Conservation (phyloP, 768 basidiomycete genomes). For the Dioszegia crocea region DNA sequence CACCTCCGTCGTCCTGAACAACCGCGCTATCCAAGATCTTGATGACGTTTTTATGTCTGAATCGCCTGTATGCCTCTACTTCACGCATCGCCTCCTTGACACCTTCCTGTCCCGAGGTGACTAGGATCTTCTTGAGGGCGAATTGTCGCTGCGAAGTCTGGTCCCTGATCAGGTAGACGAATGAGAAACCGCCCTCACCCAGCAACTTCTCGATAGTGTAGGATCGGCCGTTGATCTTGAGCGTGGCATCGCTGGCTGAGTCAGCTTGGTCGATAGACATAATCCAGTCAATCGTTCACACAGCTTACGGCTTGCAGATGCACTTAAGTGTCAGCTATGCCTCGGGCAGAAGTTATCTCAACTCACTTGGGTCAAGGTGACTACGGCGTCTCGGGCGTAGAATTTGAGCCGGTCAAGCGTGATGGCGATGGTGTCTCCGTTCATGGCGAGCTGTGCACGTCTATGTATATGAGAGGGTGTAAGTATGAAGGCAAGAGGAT, state of each 20-base stretch:
- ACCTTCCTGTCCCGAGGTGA: conserved; percentile 57
- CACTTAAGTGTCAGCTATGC: too few relatives aligned
- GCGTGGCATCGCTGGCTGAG: conserved; percentile 58
- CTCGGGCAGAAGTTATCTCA: neutral
- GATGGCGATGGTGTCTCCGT: conserved; percentile 43
- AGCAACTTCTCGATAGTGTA: conserved; percentile 89
- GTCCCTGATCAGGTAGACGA: conserved; percentile 51
- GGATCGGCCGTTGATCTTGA: conserved; percentile 93
- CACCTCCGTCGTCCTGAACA: conserved; percentile 86
- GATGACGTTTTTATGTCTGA: conserved; percentile 97
- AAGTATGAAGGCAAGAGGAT: too few relatives aligned
- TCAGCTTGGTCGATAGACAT: neutral
- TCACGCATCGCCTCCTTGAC: conserved; percentile 64
- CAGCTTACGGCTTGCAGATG: conserved; percentile 43
- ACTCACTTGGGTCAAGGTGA: conserved; percentile 42
- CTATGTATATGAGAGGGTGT: neutral
- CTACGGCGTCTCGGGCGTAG: conserved; percentile 46
- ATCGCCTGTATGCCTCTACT: conserved; percentile 83
- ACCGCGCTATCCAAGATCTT: conserved; percentile 91
- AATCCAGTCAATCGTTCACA: neutral
- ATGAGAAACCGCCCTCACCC: conserved; percentile 72
- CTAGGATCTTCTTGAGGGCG: conserved; percentile 75
- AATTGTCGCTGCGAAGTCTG: conserved; percentile 66
- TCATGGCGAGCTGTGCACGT: conserved; percentile 8
- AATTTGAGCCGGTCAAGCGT: conserved; percentile 47